phyloP scores from a whole-genome alignment of 257 asterid genomes.

The Salvia splendens region DNA sequence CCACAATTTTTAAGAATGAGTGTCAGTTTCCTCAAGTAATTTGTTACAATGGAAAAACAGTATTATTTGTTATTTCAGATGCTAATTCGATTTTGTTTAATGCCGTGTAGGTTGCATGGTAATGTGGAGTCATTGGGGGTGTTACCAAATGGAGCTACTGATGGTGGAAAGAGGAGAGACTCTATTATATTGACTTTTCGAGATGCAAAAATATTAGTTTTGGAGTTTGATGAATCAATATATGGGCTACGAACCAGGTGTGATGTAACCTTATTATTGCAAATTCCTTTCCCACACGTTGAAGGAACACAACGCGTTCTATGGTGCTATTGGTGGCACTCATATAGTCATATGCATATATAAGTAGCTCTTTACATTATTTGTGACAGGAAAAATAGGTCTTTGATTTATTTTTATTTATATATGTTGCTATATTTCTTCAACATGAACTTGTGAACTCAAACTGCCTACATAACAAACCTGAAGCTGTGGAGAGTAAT shows the following conservation, averaged over 20 bases:
- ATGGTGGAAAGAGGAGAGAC: slow-evolving; percentile 79
- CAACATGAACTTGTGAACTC: slow-evolving; percentile 12
- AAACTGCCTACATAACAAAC: slow-evolving; percentile 12
- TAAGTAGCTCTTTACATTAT: neutral
- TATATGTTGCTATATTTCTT: neutral
- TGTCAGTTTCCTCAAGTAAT: too few species aligned
- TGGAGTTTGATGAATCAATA: slow-evolving; percentile 91
- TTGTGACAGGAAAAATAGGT: slow-evolving; percentile 9
- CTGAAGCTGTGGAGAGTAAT: slow-evolving; percentile 20
- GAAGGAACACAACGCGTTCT: slow-evolving; percentile 1
- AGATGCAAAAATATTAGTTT: slow-evolving; percentile 84
- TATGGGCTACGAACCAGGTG: slow-evolving; percentile 91
- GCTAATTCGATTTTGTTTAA: too few species aligned
- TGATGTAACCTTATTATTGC: slow-evolving; percentile 30
- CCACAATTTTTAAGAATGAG: too few species aligned
- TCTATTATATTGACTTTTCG: slow-evolving; percentile 79
- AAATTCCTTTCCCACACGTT: slow-evolving; percentile 2
- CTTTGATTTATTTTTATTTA: slow-evolving; percentile 1
- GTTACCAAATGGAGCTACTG: too few species aligned
- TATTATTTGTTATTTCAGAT: too few species aligned
- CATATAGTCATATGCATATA: neutral
- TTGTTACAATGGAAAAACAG: too few species aligned
- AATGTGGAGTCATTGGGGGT: too few species aligned
- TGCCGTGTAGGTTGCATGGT: too few species aligned
- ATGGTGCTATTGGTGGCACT: neutral